A percentile compares a stretch with the other conserved stretches of the same genome.
These are phyloP conservation scores for Raphidocelis subcapitata DNA, from an alignment of 139 green algal species.

Conservation along the genomic window DNA sequence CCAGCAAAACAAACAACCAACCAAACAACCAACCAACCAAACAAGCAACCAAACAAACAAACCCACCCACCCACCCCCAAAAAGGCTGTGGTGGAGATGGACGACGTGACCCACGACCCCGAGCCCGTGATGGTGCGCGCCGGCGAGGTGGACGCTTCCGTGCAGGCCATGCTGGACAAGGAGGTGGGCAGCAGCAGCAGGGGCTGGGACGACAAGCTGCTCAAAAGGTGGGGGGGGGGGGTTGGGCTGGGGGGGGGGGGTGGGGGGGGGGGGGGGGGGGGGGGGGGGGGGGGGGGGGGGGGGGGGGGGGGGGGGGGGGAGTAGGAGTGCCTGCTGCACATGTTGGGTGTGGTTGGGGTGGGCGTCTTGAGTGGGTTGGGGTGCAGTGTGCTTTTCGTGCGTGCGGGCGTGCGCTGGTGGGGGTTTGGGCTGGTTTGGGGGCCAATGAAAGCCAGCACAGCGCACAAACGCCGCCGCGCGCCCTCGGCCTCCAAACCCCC, in stretches of 20 bases:
- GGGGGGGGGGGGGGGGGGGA: background rate
- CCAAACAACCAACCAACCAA: too few species aligned
- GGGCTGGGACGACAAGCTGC: constrained; percentile 21
- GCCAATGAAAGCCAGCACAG: too few species aligned
- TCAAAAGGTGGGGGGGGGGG: constrained; percentile 2
- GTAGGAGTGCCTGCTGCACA: background rate
- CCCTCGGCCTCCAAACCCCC: too few species aligned
- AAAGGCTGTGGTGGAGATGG: constrained; percentile 27
- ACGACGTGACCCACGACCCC: constrained; percentile 55
- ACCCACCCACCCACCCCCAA: too few species aligned
- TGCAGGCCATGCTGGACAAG: constrained; percentile 69
- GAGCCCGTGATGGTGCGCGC: constrained; percentile 79
- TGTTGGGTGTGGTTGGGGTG: background rate
- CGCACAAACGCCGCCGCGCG: too few species aligned
- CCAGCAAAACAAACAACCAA: too few species aligned
- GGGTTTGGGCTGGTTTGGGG: background rate
- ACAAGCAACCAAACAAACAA: too few species aligned
- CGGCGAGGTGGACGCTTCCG: constrained; percentile 55
- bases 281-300: too few species aligned
- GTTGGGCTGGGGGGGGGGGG: too few species aligned
- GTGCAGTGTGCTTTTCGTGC: background rate
- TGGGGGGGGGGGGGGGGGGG: too few species aligned
- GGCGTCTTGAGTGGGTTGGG: background rate
- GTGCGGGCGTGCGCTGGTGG: background rate
- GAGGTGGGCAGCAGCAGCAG: constrained; percentile 29